Conservation (phyloP, 768 basidiomycete genomes). For the Phylloporus sp. region DNA sequence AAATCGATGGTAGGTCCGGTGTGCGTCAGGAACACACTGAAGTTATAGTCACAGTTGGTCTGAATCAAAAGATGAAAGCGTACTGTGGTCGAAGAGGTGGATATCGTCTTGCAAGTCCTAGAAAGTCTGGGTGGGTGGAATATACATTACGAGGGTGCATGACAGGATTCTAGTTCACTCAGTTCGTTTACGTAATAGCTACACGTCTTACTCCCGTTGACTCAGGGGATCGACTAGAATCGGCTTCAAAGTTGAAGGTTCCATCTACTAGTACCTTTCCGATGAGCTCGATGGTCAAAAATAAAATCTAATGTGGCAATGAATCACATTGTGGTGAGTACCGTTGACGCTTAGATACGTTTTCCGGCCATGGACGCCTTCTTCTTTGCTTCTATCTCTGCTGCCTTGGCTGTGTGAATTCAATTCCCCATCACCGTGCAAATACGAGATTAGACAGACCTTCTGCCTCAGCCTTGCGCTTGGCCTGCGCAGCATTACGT, state of each 20-base stretch:
- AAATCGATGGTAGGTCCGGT: conserved; percentile 62
- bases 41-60: conserved; percentile 5
- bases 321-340: not conserved
- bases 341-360: conserved; percentile 36
- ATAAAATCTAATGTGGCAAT: not conserved
- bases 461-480: conserved; percentile 84
- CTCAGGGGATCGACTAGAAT: too few relatives aligned
- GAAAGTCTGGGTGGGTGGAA: conserved; percentile 52
- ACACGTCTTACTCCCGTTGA: too few relatives aligned
- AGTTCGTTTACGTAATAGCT: too few relatives aligned
- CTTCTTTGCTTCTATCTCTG: conserved; percentile 61
- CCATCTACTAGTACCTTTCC: too few relatives aligned
- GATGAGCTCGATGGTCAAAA: too few relatives aligned
- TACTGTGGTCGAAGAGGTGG: conserved; percentile 56
- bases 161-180: too few relatives aligned
- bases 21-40: conserved; percentile 26
- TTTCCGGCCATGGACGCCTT: conserved; percentile 33
- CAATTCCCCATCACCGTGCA: not conserved
- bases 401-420: conserved; percentile 51
- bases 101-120: conserved; percentile 50
- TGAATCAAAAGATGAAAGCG: conserved; percentile 12
- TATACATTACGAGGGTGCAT: conserved; percentile 55
- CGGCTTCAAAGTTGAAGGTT: too few relatives aligned
- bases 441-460: conserved; percentile 42
- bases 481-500: conserved; percentile 83